These are phyloP conservation scores for Plasmodium knowlesi DNA, from an alignment of 169 alveolate species.

Conservation along the genomic window DNA sequence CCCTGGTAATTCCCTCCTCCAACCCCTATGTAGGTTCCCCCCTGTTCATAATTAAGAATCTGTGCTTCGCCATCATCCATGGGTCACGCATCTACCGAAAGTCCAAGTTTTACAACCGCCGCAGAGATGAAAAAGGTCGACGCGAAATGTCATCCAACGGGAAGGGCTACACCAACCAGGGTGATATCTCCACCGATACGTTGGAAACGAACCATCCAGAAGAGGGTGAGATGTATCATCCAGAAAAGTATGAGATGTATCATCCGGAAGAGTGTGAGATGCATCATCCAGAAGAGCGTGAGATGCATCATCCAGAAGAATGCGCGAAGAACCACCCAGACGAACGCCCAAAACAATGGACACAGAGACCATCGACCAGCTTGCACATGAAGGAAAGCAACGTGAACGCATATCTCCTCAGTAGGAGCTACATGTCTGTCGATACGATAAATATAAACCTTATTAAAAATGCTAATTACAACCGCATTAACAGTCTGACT, in stretches of 20 bases:
- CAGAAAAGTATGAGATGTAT: too few relatives aligned
- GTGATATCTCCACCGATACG: neutral
- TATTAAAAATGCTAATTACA: neutral
- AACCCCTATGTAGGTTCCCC: neutral
- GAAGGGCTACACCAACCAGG: neutral
- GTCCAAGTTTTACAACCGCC: slow-evolving; percentile 7
- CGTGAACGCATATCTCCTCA: neutral
- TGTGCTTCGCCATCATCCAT: slow-evolving; percentile 58
- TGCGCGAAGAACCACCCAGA: neutral
- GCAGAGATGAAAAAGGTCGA: neutral
- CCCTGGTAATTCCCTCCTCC: neutral
- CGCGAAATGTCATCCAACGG: neutral
- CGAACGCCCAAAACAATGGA: neutral
- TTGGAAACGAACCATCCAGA: neutral
- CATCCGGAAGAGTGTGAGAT: neutral
- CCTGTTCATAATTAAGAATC: slow-evolving; percentile 15
- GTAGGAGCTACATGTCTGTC: neutral
- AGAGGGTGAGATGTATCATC: too few relatives aligned
- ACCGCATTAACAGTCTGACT: neutral
- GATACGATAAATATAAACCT: slow-evolving; percentile 9
- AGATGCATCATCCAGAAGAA: too few relatives aligned
- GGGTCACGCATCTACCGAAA: slow-evolving; percentile 41
- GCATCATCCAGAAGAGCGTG: too few relatives aligned
- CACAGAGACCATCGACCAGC: neutral
- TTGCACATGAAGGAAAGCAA: neutral